Evolutionary conservation across 2,329 filamentous ascomycete genomes (phyloP), one percentile per base, ranked within the genome.

Genomic region (Aspergillus ochraceus): DNA sequence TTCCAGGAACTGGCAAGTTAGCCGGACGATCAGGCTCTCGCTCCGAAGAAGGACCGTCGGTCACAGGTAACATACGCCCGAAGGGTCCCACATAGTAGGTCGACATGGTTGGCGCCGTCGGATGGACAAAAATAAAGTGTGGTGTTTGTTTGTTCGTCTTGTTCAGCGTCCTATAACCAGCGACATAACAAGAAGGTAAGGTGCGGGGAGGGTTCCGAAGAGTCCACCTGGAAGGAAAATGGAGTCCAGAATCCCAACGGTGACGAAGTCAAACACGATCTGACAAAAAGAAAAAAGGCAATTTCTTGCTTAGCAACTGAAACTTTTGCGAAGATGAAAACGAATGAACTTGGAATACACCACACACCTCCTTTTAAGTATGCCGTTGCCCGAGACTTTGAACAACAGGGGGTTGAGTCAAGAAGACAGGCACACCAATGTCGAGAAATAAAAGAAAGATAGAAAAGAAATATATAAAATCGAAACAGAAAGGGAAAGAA

Each of bases 41-140:
- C 62, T 71, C 69, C 49, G 69, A 59, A 51, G 66, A 63, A 51
- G 57, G 59, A 56, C 63, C 58, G 60, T 73, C 69, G 60, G 57
- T 66, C 52, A 63, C 60, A 64, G 74, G 71, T 64, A 76, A 73
- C 66, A 71, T 76, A 70, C 73, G 72, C 64, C 76, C 76, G 66
- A 76, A 76, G 55, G 74, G 71, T 64, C 76, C 76, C 61, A 72
- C 66, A 61, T 74, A 74, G 61, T 71, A 75, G 60, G 68, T 67
- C 64, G 76, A 74, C 75, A 78, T 77, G 60, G 49, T 58, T 53
- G 54, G 32, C 42, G 39, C 26, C 32, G 32, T 54, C n/a, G 36
- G 36, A 24, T 52, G 42, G 29, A 42, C 29, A 50, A 29, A 30
- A 47, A 47, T 3, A 4, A 29, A 9, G 26, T 52, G 50, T 8